Conservation (phyloP, 352 stramenopile genomes). For the Globisporangium rhizosaccharum region DNA sequence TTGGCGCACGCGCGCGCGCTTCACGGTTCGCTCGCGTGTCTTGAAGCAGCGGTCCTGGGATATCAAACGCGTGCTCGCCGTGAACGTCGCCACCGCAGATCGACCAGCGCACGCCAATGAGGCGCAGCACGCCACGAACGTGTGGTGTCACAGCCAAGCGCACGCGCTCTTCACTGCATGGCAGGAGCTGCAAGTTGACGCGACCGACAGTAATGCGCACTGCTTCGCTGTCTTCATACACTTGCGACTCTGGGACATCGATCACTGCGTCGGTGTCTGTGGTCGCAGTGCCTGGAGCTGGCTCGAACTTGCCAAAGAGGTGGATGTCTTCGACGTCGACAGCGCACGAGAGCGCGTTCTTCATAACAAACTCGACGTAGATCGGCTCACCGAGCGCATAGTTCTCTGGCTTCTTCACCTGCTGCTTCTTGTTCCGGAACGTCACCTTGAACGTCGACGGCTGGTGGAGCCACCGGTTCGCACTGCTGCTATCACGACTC, state of each 20-base stretch:
- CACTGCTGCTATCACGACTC: slow-evolving; percentile 2
- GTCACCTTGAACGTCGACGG: slow-evolving; percentile 42
- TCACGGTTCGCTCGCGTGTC: slow-evolving; percentile 75
- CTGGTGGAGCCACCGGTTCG: slow-evolving; percentile 45
- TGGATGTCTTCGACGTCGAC: slow-evolving; percentile 81
- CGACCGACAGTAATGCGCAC: slow-evolving; percentile 50
- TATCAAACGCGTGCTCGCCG: slow-evolving; percentile 76
- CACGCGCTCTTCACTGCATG: slow-evolving; percentile 71
- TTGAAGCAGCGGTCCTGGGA: slow-evolving; percentile 74
- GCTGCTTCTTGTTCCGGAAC: slow-evolving; percentile 51
- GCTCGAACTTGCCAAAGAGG: slow-evolving; percentile 71
- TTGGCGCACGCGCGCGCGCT: slow-evolving; percentile 61
- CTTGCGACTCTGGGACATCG: slow-evolving; percentile 34
- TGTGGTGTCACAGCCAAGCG: slow-evolving; percentile 60
- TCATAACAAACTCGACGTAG: slow-evolving; percentile 87
- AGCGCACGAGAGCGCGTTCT: slow-evolving; percentile 78
- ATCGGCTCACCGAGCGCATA: slow-evolving; percentile 74
- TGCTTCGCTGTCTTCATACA: slow-evolving; percentile 4
- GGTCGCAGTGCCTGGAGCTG: slow-evolving; percentile 6
- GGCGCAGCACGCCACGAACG: slow-evolving; percentile 45
- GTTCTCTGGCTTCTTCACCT: slow-evolving; percentile 34
- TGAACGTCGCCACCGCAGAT: slow-evolving; percentile 79
- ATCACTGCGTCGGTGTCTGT: slow-evolving; percentile 18
- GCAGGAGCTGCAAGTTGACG: slow-evolving; percentile 72
- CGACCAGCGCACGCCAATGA: slow-evolving; percentile 76